Evolutionary conservation across 441 rosid genomes (phyloP).

Genomic region (Flueggea neowawraea): DNA sequence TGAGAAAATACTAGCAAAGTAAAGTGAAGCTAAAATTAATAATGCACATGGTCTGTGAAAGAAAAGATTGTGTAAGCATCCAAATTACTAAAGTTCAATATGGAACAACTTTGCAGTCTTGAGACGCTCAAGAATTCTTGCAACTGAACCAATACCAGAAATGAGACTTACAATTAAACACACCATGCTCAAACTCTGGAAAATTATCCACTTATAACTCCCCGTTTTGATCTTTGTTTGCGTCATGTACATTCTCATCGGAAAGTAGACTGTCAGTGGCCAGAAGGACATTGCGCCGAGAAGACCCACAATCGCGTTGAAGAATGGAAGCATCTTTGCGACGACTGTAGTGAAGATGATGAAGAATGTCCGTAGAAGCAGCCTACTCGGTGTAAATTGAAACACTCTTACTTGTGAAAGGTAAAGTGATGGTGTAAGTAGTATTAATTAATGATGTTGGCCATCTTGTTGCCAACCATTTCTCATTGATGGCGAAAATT

Average conservation of each 20-base stretch:
- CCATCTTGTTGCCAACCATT: conserved; percentile 15
- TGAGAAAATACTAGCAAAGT: too few species aligned
- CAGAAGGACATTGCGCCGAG: conserved; percentile 29
- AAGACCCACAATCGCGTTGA: conserved; percentile 29
- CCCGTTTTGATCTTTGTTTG: conserved; percentile 24
- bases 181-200: conserved; percentile 16
- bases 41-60: too few species aligned
- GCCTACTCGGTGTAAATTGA: conserved; percentile 3
- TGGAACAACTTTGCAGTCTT: conserved; percentile 23
- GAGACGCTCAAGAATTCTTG: conserved; percentile 16
- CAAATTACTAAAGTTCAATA: conserved; percentile 9
- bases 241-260: conserved; percentile 26
- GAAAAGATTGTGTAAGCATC: too few species aligned
- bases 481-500: conserved; percentile 23
- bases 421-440: conserved; percentile 6
- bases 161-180: conserved; percentile 23
- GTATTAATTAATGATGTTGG: conserved; percentile 17
- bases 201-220: conserved; percentile 20
- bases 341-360: conserved; percentile 21
- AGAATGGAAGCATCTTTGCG: conserved; percentile 31
- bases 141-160: conserved; percentile 27
- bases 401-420: too few species aligned
- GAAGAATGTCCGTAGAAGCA: conserved; percentile 14
- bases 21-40: too few species aligned
- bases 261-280: conserved; percentile 30